A percentile compares a stretch with the other conserved stretches of the same genome.
Conservation (phyloP, 768 basidiomycete genomes). For the Lactifluus volemus region DNA sequence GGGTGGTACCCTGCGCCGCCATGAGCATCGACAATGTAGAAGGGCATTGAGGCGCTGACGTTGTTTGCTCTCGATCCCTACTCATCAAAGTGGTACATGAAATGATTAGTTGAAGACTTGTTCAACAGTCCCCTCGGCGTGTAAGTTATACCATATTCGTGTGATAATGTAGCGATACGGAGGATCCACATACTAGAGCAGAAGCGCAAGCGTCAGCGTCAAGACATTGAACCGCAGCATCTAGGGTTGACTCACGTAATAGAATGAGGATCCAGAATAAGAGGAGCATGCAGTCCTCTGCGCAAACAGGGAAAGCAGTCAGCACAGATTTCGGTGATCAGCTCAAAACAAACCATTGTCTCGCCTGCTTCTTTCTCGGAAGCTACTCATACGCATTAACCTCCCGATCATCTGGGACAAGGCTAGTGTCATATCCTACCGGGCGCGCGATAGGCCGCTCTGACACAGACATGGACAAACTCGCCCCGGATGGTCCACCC, state of each 20-base stretch:
- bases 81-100: background rate
- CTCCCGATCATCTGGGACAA: slow-evolving; percentile 51
- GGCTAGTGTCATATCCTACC: slow-evolving; percentile 38
- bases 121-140: no score
- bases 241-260: slow-evolving; percentile 45
- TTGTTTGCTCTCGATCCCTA: background rate
- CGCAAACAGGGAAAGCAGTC: slow-evolving; percentile 1
- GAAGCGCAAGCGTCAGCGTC: background rate
- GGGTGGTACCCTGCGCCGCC: slow-evolving; percentile 71
- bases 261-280: slow-evolving; percentile 85
- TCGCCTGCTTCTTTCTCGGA: slow-evolving; percentile 37
- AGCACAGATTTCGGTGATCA: background rate
- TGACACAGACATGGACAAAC: slow-evolving; percentile 22
- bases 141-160: slow-evolving; percentile 2
- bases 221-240: background rate
- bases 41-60: background rate
- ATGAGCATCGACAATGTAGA: slow-evolving; percentile 49
- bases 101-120: background rate
- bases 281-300: slow-evolving; percentile 79
- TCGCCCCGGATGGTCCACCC: slow-evolving; percentile 18
- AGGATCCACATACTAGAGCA: slow-evolving; percentile 21
- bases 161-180: slow-evolving; percentile 11
- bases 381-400: slow-evolving; percentile 61
- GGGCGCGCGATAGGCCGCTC: slow-evolving; percentile 26
- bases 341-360: slow-evolving; percentile 49